Base-by-base conservation (phyloP, 2,329 filamentous ascomycete species). In the Sarocladium strictum region DNA sequence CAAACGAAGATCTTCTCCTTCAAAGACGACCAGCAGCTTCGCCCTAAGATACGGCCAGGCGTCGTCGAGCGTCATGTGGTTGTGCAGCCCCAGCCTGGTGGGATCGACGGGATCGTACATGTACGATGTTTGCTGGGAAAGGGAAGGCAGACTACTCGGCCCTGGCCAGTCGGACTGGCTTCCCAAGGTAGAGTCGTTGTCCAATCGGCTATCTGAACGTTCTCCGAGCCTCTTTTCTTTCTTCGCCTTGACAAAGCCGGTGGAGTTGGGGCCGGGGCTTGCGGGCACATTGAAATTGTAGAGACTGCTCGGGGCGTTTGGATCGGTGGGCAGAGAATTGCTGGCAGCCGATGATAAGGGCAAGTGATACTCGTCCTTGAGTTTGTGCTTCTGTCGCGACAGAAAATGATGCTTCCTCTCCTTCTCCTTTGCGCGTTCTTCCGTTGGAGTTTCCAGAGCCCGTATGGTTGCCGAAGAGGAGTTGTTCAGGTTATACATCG, bases 41-140 rank as follows among this genome's bases (percentile, higher is more conserved):
- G 87, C 85, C 67, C 87, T 90, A 17, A 94, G 69, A 56, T 88
- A 83, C 0, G 89, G 88, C 89, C 89, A 94, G 5, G 89, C 90
- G 67, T 94, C 89, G 60, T 94, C 89, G 35, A 79, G 65, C 23
- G 81, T 82, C 79, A 90, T 85, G 61, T 86, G 87, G 60, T 84
- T 81, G 14, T 89, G 73, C 1, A 86, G 84, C 26, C 65, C 68
- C 2, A 70, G 84, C 60, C 79, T 83, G 40, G 71, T 70, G 11
- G 78, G 70, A 60, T 85, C 83, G 19, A 78, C 69, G 10, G 76
- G 69, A 53, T 85, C 81, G 49, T 79, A 78, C 40, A 79, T 66
- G 33, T 53, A 40, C 19, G 73, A 71, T 14, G 75, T 71, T 52
- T 71, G 67, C 45, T 72, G 72, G 7, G 70, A 66, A 19, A 74